Percentiles rank a stretch among this genome's conserved stretches.
These are phyloP conservation scores for Ilex asprella DNA, from an alignment of 257 asterid genomes.

Conservation along the genomic window DNA sequence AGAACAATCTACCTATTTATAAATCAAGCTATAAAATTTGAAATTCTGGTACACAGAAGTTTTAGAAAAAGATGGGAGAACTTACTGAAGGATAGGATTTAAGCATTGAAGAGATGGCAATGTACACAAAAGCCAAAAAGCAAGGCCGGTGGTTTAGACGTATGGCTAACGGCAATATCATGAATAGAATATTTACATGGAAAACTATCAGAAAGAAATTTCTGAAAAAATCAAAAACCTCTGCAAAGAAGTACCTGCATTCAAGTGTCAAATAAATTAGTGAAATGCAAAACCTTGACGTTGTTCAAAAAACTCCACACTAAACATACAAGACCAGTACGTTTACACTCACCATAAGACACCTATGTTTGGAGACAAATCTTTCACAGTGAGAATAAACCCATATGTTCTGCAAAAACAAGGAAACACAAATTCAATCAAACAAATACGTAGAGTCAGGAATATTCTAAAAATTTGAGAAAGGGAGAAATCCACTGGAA, in stretches of 20 bases:
- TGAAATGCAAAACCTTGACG: slow-evolving; percentile 12
- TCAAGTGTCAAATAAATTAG: slow-evolving; percentile 15
- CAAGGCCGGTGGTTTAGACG: slow-evolving; percentile 86
- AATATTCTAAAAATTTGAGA: no score
- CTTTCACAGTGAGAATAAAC: slow-evolving; percentile 74
- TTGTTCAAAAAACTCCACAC: slow-evolving; percentile 4
- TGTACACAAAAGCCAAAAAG: slow-evolving; percentile 81
- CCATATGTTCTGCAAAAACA: slow-evolving; percentile 82
- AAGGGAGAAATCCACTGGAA: no score
- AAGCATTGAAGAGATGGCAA: slow-evolving; percentile 82
- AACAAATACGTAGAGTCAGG: slow-evolving; percentile 1
- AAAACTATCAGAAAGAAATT: slow-evolving; percentile 85
- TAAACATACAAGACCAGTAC: slow-evolving; percentile 6
- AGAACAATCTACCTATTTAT: no score
- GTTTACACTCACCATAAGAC: slow-evolving; percentile 67
- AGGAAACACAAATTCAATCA: slow-evolving; percentile 1
- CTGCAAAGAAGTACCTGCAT: slow-evolving; percentile 98
- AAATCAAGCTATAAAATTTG: no score
- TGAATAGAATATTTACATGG: slow-evolving; percentile 81
- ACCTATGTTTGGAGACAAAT: slow-evolving; percentile 93
- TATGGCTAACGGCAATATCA: slow-evolving; percentile 88
- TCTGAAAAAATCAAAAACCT: slow-evolving; percentile 95
- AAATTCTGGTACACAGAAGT: background rate
- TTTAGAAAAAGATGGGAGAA: slow-evolving; percentile 18
- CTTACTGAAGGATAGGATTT: slow-evolving; percentile 99